These are phyloP conservation scores for Pichia pseudocactophila DNA, from an alignment of 805 yeast genomes.

Conservation along the genomic window DNA sequence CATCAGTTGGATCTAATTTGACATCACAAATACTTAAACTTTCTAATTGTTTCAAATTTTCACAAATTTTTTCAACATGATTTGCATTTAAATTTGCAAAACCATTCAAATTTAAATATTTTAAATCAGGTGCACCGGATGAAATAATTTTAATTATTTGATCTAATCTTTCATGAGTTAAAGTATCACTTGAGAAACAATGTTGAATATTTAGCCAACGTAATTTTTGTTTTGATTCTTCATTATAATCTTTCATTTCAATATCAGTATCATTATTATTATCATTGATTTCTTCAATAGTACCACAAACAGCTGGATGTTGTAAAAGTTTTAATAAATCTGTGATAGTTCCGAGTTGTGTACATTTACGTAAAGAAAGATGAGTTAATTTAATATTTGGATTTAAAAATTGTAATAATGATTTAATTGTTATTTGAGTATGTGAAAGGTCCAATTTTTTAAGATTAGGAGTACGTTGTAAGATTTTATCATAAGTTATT, in stretches of 20 bases:
- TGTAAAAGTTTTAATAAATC: slow-evolving; percentile 59
- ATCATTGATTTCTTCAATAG: slow-evolving; percentile 19
- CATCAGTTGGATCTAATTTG: slow-evolving; percentile 4
- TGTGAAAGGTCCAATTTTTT: slow-evolving; percentile 72
- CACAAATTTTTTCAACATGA: slow-evolving; percentile 31
- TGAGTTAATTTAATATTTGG: slow-evolving; percentile 57
- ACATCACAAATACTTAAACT: slow-evolving; percentile 25
- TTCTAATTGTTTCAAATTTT: slow-evolving; percentile 32
- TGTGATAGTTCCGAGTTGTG: slow-evolving; percentile 56
- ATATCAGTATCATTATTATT: not conserved
- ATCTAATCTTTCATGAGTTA: slow-evolving; percentile 6
- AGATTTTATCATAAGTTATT: slow-evolving; percentile 43
- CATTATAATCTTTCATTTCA: slow-evolving; percentile 13
- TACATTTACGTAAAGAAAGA: slow-evolving; percentile 57
- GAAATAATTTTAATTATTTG: slow-evolving; percentile 4
- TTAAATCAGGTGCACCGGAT: slow-evolving; percentile 32
- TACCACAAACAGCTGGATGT: slow-evolving; percentile 50
- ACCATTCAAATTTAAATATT: slow-evolving; percentile 45
- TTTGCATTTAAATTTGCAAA: slow-evolving; percentile 33
- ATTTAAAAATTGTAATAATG: slow-evolving; percentile 45
- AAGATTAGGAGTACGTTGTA: slow-evolving; percentile 49
- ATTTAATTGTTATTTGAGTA: slow-evolving; percentile 64
- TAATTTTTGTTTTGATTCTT: slow-evolving; percentile 21
- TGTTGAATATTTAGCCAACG: slow-evolving; percentile 47
- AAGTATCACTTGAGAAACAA: slow-evolving; percentile 37